Evolutionary conservation across 2,329 filamentous ascomycete species (phyloP).

Genomic region (Dactylellina parvicollis): DNA sequence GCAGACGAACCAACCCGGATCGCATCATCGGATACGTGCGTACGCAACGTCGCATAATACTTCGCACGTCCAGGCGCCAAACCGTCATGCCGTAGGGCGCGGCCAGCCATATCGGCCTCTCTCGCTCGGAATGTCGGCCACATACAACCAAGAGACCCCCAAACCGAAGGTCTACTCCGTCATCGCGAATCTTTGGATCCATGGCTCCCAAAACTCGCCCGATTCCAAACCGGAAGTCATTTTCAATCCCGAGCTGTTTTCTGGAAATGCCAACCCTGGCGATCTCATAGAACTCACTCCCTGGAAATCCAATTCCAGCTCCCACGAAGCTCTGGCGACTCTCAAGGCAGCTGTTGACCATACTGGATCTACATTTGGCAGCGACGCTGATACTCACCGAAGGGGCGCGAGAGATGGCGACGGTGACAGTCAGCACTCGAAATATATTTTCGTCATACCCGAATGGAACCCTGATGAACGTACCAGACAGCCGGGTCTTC

Average conservation of each 20-base stretch:
- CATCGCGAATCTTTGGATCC: conserved; percentile 44
- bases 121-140: conserved; percentile 25
- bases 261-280: conserved; percentile 30
- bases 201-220: conserved; percentile 28
- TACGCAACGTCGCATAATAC: neutral
- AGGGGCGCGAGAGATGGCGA: conserved; percentile 39
- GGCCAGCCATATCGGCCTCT: conserved; percentile 27
- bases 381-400: conserved; percentile 25
- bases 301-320: conserved; percentile 45
- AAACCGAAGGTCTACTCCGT: conserved; percentile 37
- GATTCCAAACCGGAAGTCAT: conserved; percentile 48
- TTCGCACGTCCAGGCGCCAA: neutral
- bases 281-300: conserved; percentile 40
- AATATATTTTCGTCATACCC: conserved; percentile 43
- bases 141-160: conserved; percentile 27
- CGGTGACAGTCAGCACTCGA: conserved; percentile 29
- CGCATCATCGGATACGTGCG: no score
- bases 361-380: conserved; percentile 29
- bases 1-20: no score
- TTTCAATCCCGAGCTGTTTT: conserved; percentile 40
- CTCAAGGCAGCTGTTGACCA: conserved; percentile 34
- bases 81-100: conserved; percentile 39
- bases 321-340: conserved; percentile 41
- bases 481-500: conserved; percentile 33
- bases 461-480: conserved; percentile 49